A percentile compares a stretch with the other conserved stretches of the same genome.
These are phyloP conservation scores for Phoma sp. DNA, from an alignment of 2,329 filamentous ascomycete genomes.

Conservation along the genomic window DNA sequence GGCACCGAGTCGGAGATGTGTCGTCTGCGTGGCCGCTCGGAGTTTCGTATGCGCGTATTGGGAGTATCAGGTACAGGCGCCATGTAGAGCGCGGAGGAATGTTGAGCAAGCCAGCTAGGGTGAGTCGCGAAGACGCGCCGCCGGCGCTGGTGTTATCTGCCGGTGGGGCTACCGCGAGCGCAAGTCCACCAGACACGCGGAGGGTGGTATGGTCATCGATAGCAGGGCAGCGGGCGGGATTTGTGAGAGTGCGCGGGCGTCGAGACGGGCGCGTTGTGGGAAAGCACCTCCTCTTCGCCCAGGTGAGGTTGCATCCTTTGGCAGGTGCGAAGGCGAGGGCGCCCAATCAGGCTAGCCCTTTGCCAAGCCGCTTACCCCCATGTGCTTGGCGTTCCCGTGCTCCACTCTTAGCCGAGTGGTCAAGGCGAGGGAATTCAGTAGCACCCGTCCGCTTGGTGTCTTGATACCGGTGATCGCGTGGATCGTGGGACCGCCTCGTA, in stretches of 20 bases:
- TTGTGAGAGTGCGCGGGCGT: constrained; percentile 26
- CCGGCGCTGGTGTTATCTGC: constrained; percentile 30
- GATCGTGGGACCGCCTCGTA: neutral
- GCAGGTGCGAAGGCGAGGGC: constrained; percentile 8
- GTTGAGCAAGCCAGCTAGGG: constrained; percentile 36
- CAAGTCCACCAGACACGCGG: constrained; percentile 34
- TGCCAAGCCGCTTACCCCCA: neutral
- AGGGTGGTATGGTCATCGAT: constrained; percentile 34
- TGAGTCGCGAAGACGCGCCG: constrained; percentile 43
- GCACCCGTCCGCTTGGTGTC: constrained; percentile 1
- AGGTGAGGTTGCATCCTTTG: constrained; percentile 25
- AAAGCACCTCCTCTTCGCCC: constrained; percentile 10
- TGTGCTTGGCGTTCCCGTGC: constrained; percentile 5
- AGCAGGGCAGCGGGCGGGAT: constrained; percentile 13
- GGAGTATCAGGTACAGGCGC: constrained; percentile 47
- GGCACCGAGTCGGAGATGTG: constrained; percentile 51
- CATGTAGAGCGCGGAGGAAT: constrained; percentile 41
- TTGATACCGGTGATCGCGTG: neutral
- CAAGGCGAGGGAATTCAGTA: constrained; percentile 9
- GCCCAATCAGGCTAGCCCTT: neutral
- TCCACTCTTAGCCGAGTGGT: constrained; percentile 16
- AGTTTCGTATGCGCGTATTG: constrained; percentile 45
- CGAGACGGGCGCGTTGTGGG: constrained; percentile 24
- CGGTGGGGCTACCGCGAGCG: constrained; percentile 36
- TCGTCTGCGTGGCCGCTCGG: constrained; percentile 43